phyloP scores from a whole-genome alignment of 2,329 filamentous ascomycete species.

The Claviceps pusilla region DNA sequence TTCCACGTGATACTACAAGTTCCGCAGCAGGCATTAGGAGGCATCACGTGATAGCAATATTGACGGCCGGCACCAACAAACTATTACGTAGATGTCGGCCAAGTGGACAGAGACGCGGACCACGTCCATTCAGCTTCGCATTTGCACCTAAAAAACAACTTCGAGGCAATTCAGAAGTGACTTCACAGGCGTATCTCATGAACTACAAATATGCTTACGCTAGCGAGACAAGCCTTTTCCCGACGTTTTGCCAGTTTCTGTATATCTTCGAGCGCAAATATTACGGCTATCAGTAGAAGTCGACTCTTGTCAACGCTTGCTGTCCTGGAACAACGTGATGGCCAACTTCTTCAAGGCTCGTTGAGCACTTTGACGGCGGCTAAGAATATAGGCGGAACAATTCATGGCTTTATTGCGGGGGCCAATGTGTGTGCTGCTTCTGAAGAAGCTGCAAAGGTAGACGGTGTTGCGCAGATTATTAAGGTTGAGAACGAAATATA shows the following conservation, averaged over 20 bases:
- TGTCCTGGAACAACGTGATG: conserved; percentile 82
- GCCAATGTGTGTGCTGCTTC: conserved; percentile 60
- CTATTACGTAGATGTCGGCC: background rate
- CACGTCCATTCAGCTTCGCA: conserved; percentile 11
- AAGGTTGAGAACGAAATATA: conserved; percentile 79
- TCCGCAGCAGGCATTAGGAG: background rate
- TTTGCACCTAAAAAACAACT: background rate
- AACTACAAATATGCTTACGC: conserved; percentile 16
- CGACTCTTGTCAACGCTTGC: conserved; percentile 63
- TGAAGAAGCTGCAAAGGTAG: conserved; percentile 72
- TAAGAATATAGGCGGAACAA: conserved; percentile 65
- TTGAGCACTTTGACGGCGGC: conserved; percentile 77
- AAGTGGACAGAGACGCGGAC: conserved; percentile 8
- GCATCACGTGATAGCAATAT: background rate
- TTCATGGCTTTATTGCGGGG: conserved; percentile 82
- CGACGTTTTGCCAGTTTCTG: background rate
- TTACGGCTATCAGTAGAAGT: background rate
- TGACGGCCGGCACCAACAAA: background rate
- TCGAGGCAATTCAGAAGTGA: background rate
- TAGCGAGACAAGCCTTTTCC: conserved; percentile 14
- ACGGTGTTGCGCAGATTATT: conserved; percentile 83
- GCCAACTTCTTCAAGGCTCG: conserved; percentile 69
- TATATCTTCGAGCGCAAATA: background rate
- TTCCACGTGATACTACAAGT: background rate
- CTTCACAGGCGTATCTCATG: background rate